These are phyloP conservation scores for Pichia rugopelliculosa DNA, from an alignment of 805 yeast genomes.

Conservation along the genomic window DNA sequence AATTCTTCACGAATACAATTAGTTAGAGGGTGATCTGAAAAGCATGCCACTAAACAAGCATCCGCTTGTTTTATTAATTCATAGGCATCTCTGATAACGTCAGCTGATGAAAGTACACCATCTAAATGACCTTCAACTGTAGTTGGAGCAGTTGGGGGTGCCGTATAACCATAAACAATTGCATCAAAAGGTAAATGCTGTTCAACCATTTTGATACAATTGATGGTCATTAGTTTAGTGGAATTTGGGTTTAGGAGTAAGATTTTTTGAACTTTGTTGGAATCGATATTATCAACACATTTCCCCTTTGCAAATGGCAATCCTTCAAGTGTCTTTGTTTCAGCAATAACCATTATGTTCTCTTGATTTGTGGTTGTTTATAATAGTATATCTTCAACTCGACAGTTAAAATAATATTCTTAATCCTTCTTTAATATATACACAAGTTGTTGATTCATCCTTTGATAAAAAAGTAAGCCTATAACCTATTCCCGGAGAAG, in stretches of 20 bases:
- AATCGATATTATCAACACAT: conserved; percentile 1
- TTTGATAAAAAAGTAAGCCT: too few species aligned
- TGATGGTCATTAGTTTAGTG: conserved; percentile 24
- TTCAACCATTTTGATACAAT: conserved; percentile 27
- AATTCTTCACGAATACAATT: conserved; percentile 31
- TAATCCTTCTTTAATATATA: too few species aligned
- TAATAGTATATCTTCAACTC: too few species aligned
- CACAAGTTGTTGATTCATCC: neutral
- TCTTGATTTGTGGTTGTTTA: too few species aligned
- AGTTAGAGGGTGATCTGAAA: conserved; percentile 30
- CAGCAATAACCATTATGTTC: too few species aligned
- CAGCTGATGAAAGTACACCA: conserved; percentile 29
- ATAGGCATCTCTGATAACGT: conserved; percentile 25
- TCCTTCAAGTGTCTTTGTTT: neutral
- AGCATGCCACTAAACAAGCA: conserved; percentile 30
- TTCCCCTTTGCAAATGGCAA: conserved; percentile 2
- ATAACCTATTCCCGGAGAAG: neutral
- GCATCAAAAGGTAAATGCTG: conserved; percentile 25
- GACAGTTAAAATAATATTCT: too few species aligned
- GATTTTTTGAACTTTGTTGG: conserved; percentile 13
- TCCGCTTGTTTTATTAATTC: conserved; percentile 23
- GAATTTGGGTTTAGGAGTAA: conserved; percentile 28
- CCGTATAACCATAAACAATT: conserved; percentile 27
- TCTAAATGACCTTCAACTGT: conserved; percentile 30
- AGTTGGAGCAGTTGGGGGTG: conserved; percentile 22